These are phyloP conservation scores for Pseudocercospora vitis DNA, from an alignment of 2,329 filamentous ascomycete species.

Conservation along the genomic window DNA sequence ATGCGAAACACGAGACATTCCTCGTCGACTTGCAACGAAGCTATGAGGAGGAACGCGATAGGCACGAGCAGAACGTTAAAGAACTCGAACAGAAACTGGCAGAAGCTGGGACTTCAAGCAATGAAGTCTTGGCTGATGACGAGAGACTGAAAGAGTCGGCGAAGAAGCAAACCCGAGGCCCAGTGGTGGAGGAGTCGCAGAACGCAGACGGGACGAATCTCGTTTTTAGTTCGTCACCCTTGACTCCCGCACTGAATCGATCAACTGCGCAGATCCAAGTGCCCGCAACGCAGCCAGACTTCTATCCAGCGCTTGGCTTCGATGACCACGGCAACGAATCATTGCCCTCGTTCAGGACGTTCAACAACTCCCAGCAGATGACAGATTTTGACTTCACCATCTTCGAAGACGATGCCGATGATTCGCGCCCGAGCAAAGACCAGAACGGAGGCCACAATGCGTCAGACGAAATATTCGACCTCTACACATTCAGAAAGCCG, in stretches of 20 bases:
- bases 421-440: background rate
- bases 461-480: constrained; percentile 5
- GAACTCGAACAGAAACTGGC: background rate
- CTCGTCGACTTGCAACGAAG: background rate
- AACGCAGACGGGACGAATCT: background rate
- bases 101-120: background rate
- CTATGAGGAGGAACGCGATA: background rate
- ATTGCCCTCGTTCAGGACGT: constrained; percentile 8
- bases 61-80: background rate
- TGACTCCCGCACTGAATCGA: background rate
- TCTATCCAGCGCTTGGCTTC: background rate
- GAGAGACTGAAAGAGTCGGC: background rate
- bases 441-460: background rate
- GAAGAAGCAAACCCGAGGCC: background rate
- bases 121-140: background rate
- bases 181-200: constrained; percentile 2
- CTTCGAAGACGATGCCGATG: background rate
- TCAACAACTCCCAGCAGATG: background rate
- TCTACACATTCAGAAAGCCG: constrained; percentile 23
- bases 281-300: background rate
- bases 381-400: constrained; percentile 1
- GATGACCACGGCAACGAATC: background rate
- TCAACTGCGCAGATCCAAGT: background rate
- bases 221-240: background rate
- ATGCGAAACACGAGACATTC: background rate